phyloP scores from a whole-genome alignment of 176 grass and related monocot species.

The Carex kokanica region DNA sequence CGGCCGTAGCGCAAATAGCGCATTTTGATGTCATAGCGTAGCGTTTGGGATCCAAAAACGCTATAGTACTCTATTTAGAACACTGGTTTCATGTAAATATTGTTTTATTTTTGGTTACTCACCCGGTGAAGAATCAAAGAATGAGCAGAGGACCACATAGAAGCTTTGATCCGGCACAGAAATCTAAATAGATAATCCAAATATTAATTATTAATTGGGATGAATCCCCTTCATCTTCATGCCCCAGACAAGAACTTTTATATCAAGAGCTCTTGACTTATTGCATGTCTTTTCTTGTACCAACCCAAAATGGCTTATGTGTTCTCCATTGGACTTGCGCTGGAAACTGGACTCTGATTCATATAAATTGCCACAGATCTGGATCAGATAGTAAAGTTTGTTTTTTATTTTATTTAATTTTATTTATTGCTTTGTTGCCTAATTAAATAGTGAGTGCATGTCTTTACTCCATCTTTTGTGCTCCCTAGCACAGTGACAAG shows the following conservation, averaged over 20 bases:
- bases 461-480: slow-evolving; percentile 2
- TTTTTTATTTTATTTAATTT: neutral
- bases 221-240: slow-evolving; percentile 14
- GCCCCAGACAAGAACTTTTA: slow-evolving; percentile 3
- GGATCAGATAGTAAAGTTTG: slow-evolving; percentile 15
- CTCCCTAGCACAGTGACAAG: no score
- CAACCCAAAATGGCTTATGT: slow-evolving; percentile 21
- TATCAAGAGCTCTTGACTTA: slow-evolving; percentile 20
- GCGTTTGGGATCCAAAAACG: no score
- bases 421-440: neutral
- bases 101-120: neutral
- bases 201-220: neutral
- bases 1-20: no score
- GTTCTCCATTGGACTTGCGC: slow-evolving; percentile 21
- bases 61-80: no score
- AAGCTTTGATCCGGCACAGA: neutral
- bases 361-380: slow-evolving; percentile 15
- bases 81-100: no score
- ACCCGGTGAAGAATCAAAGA: slow-evolving; percentile 8
- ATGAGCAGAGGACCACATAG: neutral
- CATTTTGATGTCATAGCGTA: no score
- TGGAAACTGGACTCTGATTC: slow-evolving; percentile 6
- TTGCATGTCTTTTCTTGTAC: slow-evolving; percentile 23
- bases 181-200: neutral
- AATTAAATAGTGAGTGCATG: slow-evolving; percentile 13